Evolutionary conservation across 495 filamentous ascomycete species (phyloP).

Genomic region (Penicillium coprophilum): DNA sequence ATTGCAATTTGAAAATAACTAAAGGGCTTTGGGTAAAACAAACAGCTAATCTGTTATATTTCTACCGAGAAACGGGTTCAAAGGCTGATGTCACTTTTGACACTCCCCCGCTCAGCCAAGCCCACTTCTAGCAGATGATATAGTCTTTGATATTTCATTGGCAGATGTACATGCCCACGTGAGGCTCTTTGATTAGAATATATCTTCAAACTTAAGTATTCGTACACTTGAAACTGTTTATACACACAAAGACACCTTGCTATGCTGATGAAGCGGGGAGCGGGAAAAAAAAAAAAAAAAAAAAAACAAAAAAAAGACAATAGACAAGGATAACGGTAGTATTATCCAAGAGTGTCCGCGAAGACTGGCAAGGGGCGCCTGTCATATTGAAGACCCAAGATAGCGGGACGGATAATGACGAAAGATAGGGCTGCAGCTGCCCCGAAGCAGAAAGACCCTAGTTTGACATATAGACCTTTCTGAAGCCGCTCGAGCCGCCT

Average conservation of each 20-base stretch:
- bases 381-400: conserved; percentile 20
- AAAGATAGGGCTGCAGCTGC: conserved; percentile 21
- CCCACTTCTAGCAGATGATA: neutral
- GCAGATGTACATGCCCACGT: neutral
- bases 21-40: neutral
- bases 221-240: neutral
- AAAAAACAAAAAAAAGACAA: conserved; percentile 8
- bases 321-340: neutral
- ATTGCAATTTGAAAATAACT: neutral
- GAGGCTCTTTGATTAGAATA: neutral
- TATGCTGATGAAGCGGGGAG: conserved; percentile 5
- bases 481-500: conserved; percentile 20
- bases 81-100: neutral
- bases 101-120: conserved; percentile 7
- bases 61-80: neutral
- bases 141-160: neutral
- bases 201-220: neutral
- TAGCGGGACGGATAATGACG: conserved; percentile 17
- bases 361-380: conserved; percentile 25
- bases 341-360: conserved; percentile 12
- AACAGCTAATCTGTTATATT: neutral
- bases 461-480: conserved; percentile 16
- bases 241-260: conserved; percentile 9
- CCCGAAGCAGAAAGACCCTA: conserved; percentile 16
- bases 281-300: conserved; percentile 6